These are phyloP conservation scores for Suillus tomentosus DNA, from an alignment of 768 basidiomycete species.

Conservation along the genomic window DNA sequence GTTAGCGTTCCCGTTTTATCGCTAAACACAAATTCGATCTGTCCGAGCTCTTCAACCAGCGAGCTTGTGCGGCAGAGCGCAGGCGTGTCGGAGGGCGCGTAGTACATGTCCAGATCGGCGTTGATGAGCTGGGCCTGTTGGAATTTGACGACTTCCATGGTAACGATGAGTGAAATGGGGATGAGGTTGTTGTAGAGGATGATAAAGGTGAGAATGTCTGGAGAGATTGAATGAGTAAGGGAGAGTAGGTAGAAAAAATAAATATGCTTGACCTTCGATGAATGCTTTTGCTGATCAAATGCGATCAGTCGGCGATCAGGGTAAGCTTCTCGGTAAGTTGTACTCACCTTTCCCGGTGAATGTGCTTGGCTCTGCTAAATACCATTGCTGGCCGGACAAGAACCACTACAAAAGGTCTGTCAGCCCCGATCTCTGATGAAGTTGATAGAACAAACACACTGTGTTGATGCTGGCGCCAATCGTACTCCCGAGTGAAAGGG, in stretches of 20 bases:
- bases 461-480: constrained; percentile 89
- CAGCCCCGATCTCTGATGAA: neutral
- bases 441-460: constrained; percentile 41
- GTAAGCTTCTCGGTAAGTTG: constrained; percentile 10
- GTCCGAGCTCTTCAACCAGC: constrained; percentile 96
- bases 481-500: constrained; percentile 87
- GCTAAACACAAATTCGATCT: constrained; percentile 95
- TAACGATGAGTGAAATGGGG: constrained; percentile 98
- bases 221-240: constrained; percentile 19
- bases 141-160: constrained; percentile 99
- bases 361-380: constrained; percentile 66
- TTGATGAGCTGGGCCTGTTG: constrained; percentile 98
- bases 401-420: constrained; percentile 62
- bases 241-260: neutral
- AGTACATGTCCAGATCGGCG: constrained; percentile 98
- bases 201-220: constrained; percentile 97
- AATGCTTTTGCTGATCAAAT: constrained; percentile 63
- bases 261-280: constrained; percentile 65
- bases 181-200: constrained; percentile 99
- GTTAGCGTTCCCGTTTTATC: constrained; percentile 96
- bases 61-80: constrained; percentile 98
- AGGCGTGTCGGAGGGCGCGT: constrained; percentile 91
- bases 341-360: constrained; percentile 63
- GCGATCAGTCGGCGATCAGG: constrained; percentile 10
- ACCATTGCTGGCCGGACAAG: constrained; percentile 88